These are phyloP conservation scores for Pulveroboletus sp. DNA, from an alignment of 768 basidiomycete species.

Conservation along the genomic window DNA sequence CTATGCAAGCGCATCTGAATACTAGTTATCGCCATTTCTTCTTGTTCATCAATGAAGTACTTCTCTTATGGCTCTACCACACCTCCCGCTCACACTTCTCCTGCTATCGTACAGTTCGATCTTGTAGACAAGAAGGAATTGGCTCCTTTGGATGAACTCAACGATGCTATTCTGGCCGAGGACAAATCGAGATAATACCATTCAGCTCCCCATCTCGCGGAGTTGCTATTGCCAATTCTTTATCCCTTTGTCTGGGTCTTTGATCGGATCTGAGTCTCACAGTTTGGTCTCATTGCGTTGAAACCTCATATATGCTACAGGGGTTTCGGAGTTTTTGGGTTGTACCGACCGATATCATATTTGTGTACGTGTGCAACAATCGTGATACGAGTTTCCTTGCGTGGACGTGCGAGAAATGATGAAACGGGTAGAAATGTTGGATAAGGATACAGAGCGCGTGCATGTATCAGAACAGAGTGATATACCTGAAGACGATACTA, in stretches of 20 bases:
- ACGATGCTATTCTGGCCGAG: conserved; percentile 79
- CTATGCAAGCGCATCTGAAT: conserved; percentile 82
- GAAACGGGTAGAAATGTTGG: background rate
- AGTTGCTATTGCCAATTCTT: background rate
- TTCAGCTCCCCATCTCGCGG: background rate
- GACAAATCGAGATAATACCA: conserved; percentile 37
- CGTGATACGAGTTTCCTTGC: conserved; percentile 11
- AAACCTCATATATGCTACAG: background rate
- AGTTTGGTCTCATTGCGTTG: no score
- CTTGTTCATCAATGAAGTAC: conserved; percentile 91
- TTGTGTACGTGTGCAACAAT: conserved; percentile 7
- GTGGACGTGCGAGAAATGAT: background rate
- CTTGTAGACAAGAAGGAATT: conserved; percentile 96
- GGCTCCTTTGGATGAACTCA: conserved; percentile 91
- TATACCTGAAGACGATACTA: background rate
- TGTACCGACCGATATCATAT: conserved; percentile 10
- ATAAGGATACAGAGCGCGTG: conserved; percentile 1
- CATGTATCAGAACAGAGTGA: background rate
- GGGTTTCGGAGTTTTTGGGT: background rate
- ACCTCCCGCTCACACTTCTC: conserved; percentile 8
- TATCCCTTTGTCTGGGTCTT: background rate
- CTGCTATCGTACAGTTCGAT: conserved; percentile 59
- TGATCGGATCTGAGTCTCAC: background rate
- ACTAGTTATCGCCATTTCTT: conserved; percentile 99
- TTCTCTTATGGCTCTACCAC: conserved; percentile 14